Base-by-base conservation (phyloP, 2,329 filamentous ascomycete species). In the Xylaria arbuscula region DNA sequence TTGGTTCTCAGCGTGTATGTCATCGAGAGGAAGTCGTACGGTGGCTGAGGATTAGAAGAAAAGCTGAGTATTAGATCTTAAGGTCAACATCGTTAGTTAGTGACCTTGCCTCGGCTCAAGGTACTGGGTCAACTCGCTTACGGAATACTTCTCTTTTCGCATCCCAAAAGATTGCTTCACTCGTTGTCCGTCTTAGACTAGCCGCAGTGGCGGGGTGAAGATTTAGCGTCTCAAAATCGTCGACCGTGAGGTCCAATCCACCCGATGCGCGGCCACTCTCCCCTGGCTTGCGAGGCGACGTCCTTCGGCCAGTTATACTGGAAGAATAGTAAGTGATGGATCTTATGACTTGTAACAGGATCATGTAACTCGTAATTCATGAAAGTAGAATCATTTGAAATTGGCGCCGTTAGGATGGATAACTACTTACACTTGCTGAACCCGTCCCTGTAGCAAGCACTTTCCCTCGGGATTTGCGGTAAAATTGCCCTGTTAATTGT, bases 11-110 rank as follows among this genome's bases (percentile, higher is more conserved):
- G 72, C 62, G 80, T 78, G 72, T 84, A 84, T 4, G 81, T 80
- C 81, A 84, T 82, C 50, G 82, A 84, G 10, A 84, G 75, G 69
- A 84, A 84, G 72, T 84, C 83, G 55, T 82, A 84, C 0, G 83
- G 82, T 0, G 83, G 82, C 51, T 79, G 80, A 24, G 83, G 81
- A 62, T 81, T 80, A 24, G 78, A 78, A 3, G 83, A 83, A 70
- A 84, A 84, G 40, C 81, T 81, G 60, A 84, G 76, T 60, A 84
- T 81, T 45, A 84, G 72, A 68, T 81, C 81, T 70, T 59, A 36
- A n/a, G 28, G 62, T 22, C 24, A 3, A 24, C 48, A 57, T 75
- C 67, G 72, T 74, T 22, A 62, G 48, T 9, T 0, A 34, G 65
- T 38, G 9, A 64, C 53, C 5, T 55, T 11, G 48, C 22, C 38